phyloP scores from a whole-genome alignment of 2,329 filamentous ascomycete species.

The Paracorniculantispora psalliotae region DNA sequence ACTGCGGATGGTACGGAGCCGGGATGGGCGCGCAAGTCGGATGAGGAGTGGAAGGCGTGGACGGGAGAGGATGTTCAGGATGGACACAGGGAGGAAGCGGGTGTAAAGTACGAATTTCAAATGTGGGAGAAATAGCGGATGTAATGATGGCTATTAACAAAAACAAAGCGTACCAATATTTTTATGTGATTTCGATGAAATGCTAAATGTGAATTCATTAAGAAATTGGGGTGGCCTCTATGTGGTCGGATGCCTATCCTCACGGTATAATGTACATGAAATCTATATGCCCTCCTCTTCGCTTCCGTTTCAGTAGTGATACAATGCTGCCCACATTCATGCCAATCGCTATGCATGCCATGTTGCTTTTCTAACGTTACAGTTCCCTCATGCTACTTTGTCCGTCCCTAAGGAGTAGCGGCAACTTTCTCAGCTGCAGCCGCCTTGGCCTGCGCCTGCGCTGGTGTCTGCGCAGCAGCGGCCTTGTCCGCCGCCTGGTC shows the following conservation, averaged over 20 bases:
- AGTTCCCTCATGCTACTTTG: not conserved
- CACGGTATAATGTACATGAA: conserved; percentile 6
- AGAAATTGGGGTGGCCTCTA: not conserved
- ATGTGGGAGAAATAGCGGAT: conserved; percentile 59
- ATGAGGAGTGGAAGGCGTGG: conserved; percentile 55
- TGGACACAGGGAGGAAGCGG: conserved; percentile 57
- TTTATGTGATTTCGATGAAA: not conserved
- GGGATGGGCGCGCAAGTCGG: conserved; percentile 51
- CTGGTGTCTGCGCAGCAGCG: not conserved
- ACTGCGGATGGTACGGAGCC: conserved; percentile 24
- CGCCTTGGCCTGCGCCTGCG: not conserved
- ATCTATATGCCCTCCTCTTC: not conserved
- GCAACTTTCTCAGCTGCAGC: conserved; percentile 1
- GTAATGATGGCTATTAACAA: too few relatives aligned
- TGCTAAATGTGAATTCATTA: conserved; percentile 12
- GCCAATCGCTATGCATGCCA: not conserved
- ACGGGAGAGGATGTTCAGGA: conserved; percentile 52
- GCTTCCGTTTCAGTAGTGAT: conserved; percentile 4
- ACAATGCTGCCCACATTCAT: conserved; percentile 15
- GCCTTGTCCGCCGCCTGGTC: conserved; percentile 21
- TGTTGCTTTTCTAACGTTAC: conserved; percentile 1
- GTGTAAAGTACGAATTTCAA: conserved; percentile 64
- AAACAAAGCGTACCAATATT: too few relatives aligned
- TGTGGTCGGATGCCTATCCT: not conserved
- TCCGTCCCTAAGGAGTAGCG: not conserved